Base-by-base conservation (phyloP, 140 eudicot genomes). In the Erigeron philadelphicus region DNA sequence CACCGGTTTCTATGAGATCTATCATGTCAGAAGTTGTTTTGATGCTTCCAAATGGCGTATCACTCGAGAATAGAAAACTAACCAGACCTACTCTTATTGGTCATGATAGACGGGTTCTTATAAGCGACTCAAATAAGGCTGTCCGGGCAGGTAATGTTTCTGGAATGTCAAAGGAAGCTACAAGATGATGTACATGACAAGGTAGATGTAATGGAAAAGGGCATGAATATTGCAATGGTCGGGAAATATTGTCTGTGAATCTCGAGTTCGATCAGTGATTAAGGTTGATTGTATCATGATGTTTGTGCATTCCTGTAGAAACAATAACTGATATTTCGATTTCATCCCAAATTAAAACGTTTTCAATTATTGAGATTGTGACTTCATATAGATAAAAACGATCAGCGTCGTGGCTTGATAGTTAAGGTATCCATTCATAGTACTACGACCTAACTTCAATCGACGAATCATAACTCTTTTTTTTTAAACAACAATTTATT, bases 21-120 rank as follows among this genome's bases (percentile, higher is more conserved):
- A 74, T 81, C 11, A 84, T 87, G 89, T 84, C 95, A 18, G 95
- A 87, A 75, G 80, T 84, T 9, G 75, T 84, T 70, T 73, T 68
- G 50, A 79, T 81, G 83, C 85, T 87, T 64, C 68, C 75, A 61
- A 79, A 71, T 11, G 81, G 81, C 25, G 68, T 61, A 8, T 16
- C 85, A 10, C 16, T 57, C 35, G 85, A 70, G 7, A 65, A 53
- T 1, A 68, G 50, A 48, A 64, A 52, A 13, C 79, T 72, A 4
- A 84, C 46, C 46, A 79, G 87, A 23, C 78, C 88, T 16, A 56
- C 79, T 18, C 56, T 75, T 45, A 66, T 74, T 17, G 48, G 78
- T 57, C 56, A 70, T 7, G 75, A 75, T n/a, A 66, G 69, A 17
- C 66, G 75, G 61, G 47, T 77, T 66, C 64, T 4, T 11, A 71